Evolutionary conservation across 257 asterid species (phyloP), one percentile per base, ranked within the genome.

Genomic region (Datura wrightii): DNA sequence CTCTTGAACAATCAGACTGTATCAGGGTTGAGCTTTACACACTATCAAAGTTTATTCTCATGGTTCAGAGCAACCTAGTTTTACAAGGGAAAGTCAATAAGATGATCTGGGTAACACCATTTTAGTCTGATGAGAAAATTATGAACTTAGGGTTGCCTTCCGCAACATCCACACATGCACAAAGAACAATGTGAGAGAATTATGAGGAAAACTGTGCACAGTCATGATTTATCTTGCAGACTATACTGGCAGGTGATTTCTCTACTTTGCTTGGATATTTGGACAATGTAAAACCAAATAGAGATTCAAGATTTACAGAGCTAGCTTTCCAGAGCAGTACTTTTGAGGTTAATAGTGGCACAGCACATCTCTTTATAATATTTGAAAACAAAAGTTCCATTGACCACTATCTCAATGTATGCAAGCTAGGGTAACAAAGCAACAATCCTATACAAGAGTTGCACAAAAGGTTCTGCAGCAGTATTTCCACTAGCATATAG

Each of bases 141-240:
- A 74, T 74, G 80, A 48, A 74, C 80, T 46, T 48, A 48, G n/a
- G 19, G 80, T 48, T 74, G 55, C 80, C 80, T 48, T 74, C 42
- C 59, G 46, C 80, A 74, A 48, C 41, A 74, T 46, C 80, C 36
- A 74, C 55, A 74, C 59, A 74, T 10, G 59, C 59, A 48, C 37
- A 13, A 74, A 74, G 59, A 74, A 71, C 58, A 24, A 44, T 18
- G 63, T 58, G 31, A 31, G 34, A 18, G 63, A 58, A 55, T 16
- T 24, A 56, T 16, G 63, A 58, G 24, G 63, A 58, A 58, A 58
- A 60, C 67, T 60, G 67, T 19, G 15, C 67, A 3, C 37, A 19
- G 3, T 48, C 80, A 48, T 46, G 80, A 19, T 48, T 50, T 2
- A 74, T 48, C 59, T 46, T 74, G 59, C 80, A 10, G 42, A 74